Conservation (phyloP, 768 basidiomycete genomes). For the Phanerodontia chrysosporium region DNA sequence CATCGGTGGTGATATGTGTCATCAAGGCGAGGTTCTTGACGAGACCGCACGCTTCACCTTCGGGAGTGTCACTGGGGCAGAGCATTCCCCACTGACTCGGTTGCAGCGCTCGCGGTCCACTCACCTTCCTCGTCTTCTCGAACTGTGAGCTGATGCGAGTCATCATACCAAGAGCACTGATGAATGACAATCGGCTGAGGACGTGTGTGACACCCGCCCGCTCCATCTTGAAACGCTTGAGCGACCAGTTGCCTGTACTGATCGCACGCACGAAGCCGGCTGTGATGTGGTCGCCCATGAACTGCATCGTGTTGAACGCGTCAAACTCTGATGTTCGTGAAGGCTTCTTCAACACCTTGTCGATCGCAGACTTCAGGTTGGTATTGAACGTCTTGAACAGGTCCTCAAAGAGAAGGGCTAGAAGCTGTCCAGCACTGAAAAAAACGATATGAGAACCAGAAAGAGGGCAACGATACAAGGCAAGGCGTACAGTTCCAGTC, state of each 20-base stretch:
- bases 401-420: constrained; percentile 95
- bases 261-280: constrained; percentile 95
- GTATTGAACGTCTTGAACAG: constrained; percentile 98
- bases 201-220: constrained; percentile 98
- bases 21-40: constrained; percentile 98
- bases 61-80: constrained; percentile 97
- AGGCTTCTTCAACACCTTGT: constrained; percentile 95
- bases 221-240: constrained; percentile 99
- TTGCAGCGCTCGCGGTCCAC: constrained; percentile 93
- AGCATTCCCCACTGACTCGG: constrained; percentile 99
- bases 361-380: constrained; percentile 91
- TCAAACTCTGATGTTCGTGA: constrained; percentile 94
- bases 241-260: constrained; percentile 97
- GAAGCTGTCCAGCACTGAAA: constrained; percentile 85
- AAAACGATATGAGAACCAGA: not conserved
- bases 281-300: constrained; percentile 95
- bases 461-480: not conserved
- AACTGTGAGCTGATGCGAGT: constrained; percentile 98
- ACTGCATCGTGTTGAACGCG: constrained; percentile 90
- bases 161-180: constrained; percentile 99
- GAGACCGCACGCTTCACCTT: constrained; percentile 98
- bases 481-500: constrained; percentile 85
- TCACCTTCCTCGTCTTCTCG: constrained; percentile 98
- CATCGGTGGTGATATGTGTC: constrained; percentile 99
- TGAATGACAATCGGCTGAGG: constrained; percentile 90